Percentiles rank a stretch among this genome's conserved stretches.
These are phyloP conservation scores for Zygnema cylindricum DNA, from an alignment of 139 green algal species.

Conservation along the genomic window DNA sequence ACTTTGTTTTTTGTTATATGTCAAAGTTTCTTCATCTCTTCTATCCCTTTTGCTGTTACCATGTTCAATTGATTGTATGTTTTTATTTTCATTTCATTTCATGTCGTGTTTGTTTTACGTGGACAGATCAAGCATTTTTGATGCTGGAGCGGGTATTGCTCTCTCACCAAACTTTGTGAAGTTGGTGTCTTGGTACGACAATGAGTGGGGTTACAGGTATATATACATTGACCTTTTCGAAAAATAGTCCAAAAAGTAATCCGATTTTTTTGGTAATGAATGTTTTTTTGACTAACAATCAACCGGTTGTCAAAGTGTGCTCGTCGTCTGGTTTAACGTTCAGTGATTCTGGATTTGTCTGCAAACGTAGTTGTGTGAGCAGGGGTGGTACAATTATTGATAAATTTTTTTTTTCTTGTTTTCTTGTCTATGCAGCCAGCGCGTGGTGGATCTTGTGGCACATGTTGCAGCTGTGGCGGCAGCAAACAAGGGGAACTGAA, in stretches of 20 bases:
- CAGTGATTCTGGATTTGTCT: too few relatives aligned
- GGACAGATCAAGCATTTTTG: constrained; percentile 62
- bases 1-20: not conserved
- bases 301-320: too few relatives aligned
- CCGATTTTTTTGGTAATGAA: too few relatives aligned
- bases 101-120: not conserved
- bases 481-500: constrained; percentile 53
- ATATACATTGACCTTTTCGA: not conserved
- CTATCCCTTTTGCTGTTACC: too few relatives aligned
- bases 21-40: not conserved
- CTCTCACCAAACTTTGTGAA: constrained; percentile 88
- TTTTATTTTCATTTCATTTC: not conserved
- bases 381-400: constrained; percentile 2
- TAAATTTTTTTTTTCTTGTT: constrained; percentile 14
- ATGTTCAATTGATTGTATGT: constrained; percentile 5
- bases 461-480: constrained; percentile 41
- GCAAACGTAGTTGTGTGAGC: too few relatives aligned
- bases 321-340: too few relatives aligned
- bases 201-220: constrained; percentile 82
- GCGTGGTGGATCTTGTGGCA: constrained; percentile 51
- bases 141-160: constrained; percentile 55
- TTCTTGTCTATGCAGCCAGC: constrained; percentile 32
- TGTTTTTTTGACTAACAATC: too few relatives aligned
- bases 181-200: constrained; percentile 96
- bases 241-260: not conserved